Evolutionary conservation across 176 grass and related monocot genomes (phyloP).

Genomic region (Alloteropsis semialata): DNA sequence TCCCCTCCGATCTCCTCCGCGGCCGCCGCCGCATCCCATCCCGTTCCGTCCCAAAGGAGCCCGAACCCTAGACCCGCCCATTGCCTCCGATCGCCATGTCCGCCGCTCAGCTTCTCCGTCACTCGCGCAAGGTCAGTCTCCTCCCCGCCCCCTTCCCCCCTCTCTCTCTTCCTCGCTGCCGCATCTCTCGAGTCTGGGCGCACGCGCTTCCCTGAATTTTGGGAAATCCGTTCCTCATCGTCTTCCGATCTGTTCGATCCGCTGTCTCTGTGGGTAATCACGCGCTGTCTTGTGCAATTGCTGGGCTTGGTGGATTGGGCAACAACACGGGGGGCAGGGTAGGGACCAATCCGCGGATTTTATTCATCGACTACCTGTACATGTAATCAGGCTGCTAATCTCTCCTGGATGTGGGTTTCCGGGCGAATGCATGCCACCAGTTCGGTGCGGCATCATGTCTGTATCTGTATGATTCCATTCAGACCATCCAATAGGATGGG

Average conservation of each 20-base stretch:
- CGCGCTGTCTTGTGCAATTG: not conserved
- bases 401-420: not conserved
- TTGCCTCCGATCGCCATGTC: slow-evolving; percentile 40
- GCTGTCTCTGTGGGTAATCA: not conserved
- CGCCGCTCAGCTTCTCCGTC: slow-evolving; percentile 62
- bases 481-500: not conserved
- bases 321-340: too few species aligned
- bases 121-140: slow-evolving; percentile 71
- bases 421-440: not conserved
- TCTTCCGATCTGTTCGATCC: not conserved
- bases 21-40: not conserved
- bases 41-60: too few species aligned
- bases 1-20: not conserved
- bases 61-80: slow-evolving; percentile 33
- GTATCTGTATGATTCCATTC: not conserved
- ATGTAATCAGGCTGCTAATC: not conserved
- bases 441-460: not conserved
- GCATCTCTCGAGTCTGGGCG: not conserved
- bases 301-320: not conserved
- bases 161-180: too few species aligned
- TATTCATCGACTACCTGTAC: not conserved
- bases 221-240: not conserved
- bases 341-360: not conserved
- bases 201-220: not conserved
- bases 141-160: too few species aligned